phyloP scores from a whole-genome alignment of 1,284 basidiomycete species.

The Sporisorium scitamineum region DNA sequence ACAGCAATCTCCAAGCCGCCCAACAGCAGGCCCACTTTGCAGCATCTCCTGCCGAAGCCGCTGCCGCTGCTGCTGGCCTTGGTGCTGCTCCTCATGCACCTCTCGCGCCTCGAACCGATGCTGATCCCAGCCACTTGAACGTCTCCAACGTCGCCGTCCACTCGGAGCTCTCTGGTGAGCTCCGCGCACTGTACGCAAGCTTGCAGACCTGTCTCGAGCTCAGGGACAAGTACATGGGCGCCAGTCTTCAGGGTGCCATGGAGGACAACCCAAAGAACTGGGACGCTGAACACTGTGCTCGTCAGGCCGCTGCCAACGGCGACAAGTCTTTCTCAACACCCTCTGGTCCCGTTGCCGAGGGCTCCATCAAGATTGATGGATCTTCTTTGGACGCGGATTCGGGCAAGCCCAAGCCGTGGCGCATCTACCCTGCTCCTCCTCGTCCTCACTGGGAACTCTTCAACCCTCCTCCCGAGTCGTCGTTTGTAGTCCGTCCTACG shows the following conservation, averaged over 20 bases:
- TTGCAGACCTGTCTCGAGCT: constrained; percentile 64
- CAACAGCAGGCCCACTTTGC: constrained; percentile 43
- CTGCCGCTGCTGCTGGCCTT: constrained; percentile 55
- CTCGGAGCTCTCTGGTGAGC: constrained; percentile 60
- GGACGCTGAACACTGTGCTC: constrained; percentile 67
- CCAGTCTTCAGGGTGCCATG: constrained; percentile 60
- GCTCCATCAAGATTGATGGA: constrained; percentile 64
- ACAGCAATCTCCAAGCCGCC: constrained; percentile 19
- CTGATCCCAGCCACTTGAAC: constrained; percentile 22
- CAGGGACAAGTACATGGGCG: constrained; percentile 67
- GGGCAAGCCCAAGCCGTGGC: constrained; percentile 63
- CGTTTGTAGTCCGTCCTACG: constrained; percentile 61
- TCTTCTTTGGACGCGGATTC: constrained; percentile 41
- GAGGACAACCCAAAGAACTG: constrained; percentile 69
- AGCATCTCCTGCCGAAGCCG: constrained; percentile 57
- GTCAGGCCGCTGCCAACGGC: constrained; percentile 23
- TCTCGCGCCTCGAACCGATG: constrained; percentile 5
- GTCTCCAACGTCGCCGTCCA: constrained; percentile 45
- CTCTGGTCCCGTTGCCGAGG: constrained; percentile 23
- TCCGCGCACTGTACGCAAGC: constrained; percentile 57
- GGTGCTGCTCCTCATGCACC: constrained; percentile 43
- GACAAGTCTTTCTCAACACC: constrained; percentile 3
- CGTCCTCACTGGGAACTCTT: constrained; percentile 69
- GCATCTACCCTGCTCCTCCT: constrained; percentile 67
- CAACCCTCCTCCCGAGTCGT: constrained; percentile 64